Evolutionary conservation across 768 basidiomycete species (phyloP), one percentile per base, ranked within the genome.

Genomic region (Rubroboletus pulcherrimus): DNA sequence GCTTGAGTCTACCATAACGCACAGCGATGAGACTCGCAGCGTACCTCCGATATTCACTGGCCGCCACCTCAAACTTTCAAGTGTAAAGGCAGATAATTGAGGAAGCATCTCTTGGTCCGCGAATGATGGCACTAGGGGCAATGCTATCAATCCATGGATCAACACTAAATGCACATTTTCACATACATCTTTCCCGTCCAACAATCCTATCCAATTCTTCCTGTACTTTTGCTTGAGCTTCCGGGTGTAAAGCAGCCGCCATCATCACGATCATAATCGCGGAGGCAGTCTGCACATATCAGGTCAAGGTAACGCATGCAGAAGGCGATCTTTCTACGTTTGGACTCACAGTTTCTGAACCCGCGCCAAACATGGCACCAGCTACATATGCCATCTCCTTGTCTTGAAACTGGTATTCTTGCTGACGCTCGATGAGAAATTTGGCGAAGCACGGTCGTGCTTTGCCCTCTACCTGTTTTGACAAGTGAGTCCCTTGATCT

Each of bases 311-410:
- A 26, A 26, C 26, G 26, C 26, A 26, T 26, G 26, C 26, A 26
- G 3, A 26, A 2, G 26, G 5, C 5, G 26, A 26, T 26, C 26
- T 26, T 26, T 26, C 26, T 26, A 26, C 3, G 5, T 26, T 26
- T 58, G 34, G 8, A 26, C 47, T 17, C 11, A 57, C 57, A 19
- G 57, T 58, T 35, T 58, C 57, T 41, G 57, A 34, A n/a, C 55
- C 57, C 0, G 55, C 57, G 3, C 55, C 55, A 38, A 58, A 58
- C 57, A 58, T 51, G 21, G 39, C 33, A 33, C 57, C 57, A 15
- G 44, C 42, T 1, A 58, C 17, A n/a, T 58, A 58, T 8, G 49
- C 57, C 11, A 58, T 41, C 2, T 51, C 47, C 6, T 47, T 33
- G 14, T 47, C 57, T 1, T 26, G 26, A 26, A 26, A 26, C 26